A percentile compares a stretch with the other conserved stretches of the same genome.
phyloP scores from a whole-genome alignment of 2,329 filamentous ascomycete species.

The Chaetomium sp. region DNA sequence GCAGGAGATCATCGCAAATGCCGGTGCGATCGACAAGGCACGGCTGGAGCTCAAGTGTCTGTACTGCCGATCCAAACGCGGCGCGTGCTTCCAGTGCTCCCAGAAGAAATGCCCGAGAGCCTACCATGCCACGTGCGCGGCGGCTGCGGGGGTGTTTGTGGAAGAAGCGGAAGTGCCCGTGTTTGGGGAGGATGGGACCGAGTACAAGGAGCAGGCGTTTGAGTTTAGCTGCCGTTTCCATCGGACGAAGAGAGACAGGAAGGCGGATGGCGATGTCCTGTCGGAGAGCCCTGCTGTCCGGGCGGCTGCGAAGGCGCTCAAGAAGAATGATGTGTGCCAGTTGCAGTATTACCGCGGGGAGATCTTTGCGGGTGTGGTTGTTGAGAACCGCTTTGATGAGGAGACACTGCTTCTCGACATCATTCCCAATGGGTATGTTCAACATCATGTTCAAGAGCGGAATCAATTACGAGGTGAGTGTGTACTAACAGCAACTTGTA shows the following conservation, averaged over 20 bases:
- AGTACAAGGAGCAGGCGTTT: constrained; percentile 87
- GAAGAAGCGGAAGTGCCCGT: constrained; percentile 81
- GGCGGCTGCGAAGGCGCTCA: constrained; percentile 60
- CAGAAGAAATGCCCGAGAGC: constrained; percentile 88
- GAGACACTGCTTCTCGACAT: constrained; percentile 73
- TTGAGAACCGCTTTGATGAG: constrained; percentile 75
- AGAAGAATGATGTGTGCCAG: constrained; percentile 73
- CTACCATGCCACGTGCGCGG: constrained; percentile 92
- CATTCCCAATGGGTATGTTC: constrained; percentile 71
- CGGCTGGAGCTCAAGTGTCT: constrained; percentile 89
- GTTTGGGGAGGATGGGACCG: constrained; percentile 82
- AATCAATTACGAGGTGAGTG: not conserved
- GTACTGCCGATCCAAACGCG: constrained; percentile 87
- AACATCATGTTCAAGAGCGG: not conserved
- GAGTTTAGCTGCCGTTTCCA: constrained; percentile 95
- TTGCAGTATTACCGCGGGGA: constrained; percentile 78
- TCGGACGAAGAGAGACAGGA: constrained; percentile 77
- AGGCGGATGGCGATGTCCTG: constrained; percentile 59
- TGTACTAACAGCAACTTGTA: constrained; percentile 39
- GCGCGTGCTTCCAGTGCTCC: constrained; percentile 96
- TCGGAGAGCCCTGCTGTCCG: constrained; percentile 65
- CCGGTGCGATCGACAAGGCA: constrained; percentile 75
- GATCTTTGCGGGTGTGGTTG: constrained; percentile 82
- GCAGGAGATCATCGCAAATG: constrained; percentile 68
- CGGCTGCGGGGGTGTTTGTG: constrained; percentile 84